Conservation (phyloP, 2,329 filamentous ascomycete genomes). For the Pezicula carpinea region DNA sequence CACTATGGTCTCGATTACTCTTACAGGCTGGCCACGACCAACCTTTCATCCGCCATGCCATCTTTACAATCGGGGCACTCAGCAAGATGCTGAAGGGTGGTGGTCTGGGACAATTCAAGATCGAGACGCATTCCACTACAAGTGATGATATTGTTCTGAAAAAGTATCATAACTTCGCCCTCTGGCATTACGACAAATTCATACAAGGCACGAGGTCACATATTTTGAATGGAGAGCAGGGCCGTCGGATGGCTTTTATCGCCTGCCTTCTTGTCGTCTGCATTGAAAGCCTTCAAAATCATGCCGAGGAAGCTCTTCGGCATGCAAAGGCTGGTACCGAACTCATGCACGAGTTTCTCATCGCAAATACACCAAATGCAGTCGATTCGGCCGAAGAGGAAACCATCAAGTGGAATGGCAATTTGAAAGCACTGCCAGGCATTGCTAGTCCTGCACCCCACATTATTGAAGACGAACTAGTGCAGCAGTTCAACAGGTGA, state of each 20-base stretch:
- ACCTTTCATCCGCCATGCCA: conserved; percentile 18
- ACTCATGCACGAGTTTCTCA: conserved; percentile 12
- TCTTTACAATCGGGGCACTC: conserved; percentile 20
- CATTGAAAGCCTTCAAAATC: conserved; percentile 20
- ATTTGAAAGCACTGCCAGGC: background rate
- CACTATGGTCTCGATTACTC: conserved; percentile 16
- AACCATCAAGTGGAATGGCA: conserved; percentile 1
- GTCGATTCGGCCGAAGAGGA: background rate
- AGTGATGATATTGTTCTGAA: background rate
- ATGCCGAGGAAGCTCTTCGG: conserved; percentile 8
- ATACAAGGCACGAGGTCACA: conserved; percentile 11
- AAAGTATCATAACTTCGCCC: conserved; percentile 6
- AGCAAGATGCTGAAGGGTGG: conserved; percentile 8
- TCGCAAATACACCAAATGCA: background rate
- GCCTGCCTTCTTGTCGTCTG: conserved; percentile 20
- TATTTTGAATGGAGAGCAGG: conserved; percentile 7
- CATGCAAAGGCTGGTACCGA: conserved; percentile 12
- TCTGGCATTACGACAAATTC: conserved; percentile 16
- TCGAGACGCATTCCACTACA: background rate
- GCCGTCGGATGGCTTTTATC: conserved; percentile 14
- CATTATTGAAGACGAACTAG: conserved; percentile 18
- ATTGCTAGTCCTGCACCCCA: conserved; percentile 2
- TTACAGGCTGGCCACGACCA: conserved; percentile 15
- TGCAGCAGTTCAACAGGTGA: conserved; percentile 18
- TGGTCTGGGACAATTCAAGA: background rate